Base-by-base conservation (phyloP, 2,329 filamentous ascomycete genomes). In the Xylariomycetidae sp. region DNA sequence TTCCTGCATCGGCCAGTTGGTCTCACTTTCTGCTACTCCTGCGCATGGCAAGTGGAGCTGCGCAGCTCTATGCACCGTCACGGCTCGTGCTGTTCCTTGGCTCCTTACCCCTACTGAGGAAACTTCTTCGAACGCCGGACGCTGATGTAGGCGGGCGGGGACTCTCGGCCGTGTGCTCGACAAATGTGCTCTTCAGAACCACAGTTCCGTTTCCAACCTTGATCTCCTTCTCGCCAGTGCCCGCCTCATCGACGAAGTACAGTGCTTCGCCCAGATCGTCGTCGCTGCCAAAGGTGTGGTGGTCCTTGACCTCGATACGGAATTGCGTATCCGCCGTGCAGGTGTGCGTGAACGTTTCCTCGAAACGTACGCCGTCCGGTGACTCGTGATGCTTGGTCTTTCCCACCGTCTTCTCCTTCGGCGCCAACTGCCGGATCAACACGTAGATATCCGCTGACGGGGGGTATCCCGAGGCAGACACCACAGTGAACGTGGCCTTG, bases 361-460 rank as follows among this genome's bases (percentile, higher is more conserved):
- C 80, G 57, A 79, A 94, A 13, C 67, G 70, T 40, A 85, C 74
- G 4, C 70, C 63, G 2, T 83, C 85, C 3, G 74, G 64, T 1
- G 81, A 73, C 59, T 95, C 95, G 64, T 85, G 76, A 44, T 92
- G 83, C 58, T 95, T 94, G 15, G 89, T 95, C 68, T 96, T 95
- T 64, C 89, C 80, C 28, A 98, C 67, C 28, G 83, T 76, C 64
- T 92, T 95, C 31, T 68, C 74, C 60, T 83, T 89, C 29, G 77
- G 63, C 4, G 70, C 67, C 20, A 85, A 55, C 46, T 85, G 77
- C 35, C 77, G 79, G 46, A 95, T 65, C 37, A 75, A 63, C 29
- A 94, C 76, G 51, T 86, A 88, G n/a, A 95, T 64, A 53, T 93
- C 86, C 5, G 85, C 72, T 5, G 76, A 76, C 2, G 80, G 64